phyloP scores from a whole-genome alignment of 1,284 basidiomycete species.

The Takashimella tepidaria region DNA sequence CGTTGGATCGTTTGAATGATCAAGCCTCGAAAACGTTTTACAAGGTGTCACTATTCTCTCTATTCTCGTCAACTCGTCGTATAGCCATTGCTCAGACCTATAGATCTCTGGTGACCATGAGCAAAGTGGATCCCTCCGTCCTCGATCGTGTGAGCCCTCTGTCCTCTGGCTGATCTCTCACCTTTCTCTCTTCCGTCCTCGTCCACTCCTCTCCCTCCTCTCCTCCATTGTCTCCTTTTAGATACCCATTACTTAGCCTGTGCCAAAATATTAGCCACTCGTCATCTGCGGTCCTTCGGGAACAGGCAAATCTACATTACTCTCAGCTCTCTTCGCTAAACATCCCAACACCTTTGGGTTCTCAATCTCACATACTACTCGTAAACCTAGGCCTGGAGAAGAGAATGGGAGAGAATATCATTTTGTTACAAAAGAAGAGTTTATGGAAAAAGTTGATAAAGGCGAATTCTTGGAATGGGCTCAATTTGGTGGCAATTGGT shows the following conservation, averaged over 20 bases:
- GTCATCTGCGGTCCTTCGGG: slow-evolving; percentile 82
- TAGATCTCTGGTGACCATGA: too few relatives aligned
- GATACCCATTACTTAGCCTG: neutral
- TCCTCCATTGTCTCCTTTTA: neutral
- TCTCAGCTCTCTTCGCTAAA: slow-evolving; percentile 75
- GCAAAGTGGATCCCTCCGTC: slow-evolving; percentile 3
- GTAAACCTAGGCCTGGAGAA: slow-evolving; percentile 78
- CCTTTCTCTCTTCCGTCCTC: neutral
- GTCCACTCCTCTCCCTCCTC: neutral
- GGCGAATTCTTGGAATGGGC: slow-evolving; percentile 60
- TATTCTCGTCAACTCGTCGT: too few relatives aligned
- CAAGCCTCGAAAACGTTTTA: too few relatives aligned
- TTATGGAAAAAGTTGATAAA: slow-evolving; percentile 51
- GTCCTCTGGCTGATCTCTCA: neutral
- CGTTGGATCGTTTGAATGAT: too few relatives aligned
- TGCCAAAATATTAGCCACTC: slow-evolving; percentile 52
- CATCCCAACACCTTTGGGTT: slow-evolving; percentile 86
- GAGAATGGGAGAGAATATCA: slow-evolving; percentile 62
- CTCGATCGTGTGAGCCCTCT: slow-evolving; percentile 8
- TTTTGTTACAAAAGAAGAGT: slow-evolving; percentile 53
- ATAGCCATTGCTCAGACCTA: too few relatives aligned
- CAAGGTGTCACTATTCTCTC: too few relatives aligned
- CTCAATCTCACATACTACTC: slow-evolving; percentile 93
- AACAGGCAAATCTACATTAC: slow-evolving; percentile 89
- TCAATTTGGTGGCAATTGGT: slow-evolving; percentile 84